Evolutionary conservation across 805 yeast species (phyloP).

Genomic region (Nakazawaea ernobii): DNA sequence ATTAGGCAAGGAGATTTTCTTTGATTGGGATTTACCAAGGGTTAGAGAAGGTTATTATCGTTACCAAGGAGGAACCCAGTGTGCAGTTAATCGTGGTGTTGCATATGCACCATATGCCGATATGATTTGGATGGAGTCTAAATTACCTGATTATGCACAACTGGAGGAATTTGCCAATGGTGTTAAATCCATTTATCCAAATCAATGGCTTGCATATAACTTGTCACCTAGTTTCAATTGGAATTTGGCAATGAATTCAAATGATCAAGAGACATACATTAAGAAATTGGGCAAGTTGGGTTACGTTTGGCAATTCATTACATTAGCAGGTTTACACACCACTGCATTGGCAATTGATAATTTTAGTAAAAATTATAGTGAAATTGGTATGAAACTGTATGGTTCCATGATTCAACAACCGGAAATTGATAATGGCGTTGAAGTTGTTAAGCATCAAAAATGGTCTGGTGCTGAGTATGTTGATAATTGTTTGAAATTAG

Average conservation of each 20-base stretch:
- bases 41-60: conserved; percentile 97
- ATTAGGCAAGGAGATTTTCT: conserved; percentile 76
- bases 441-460: conserved; percentile 95
- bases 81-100: conserved; percentile 95
- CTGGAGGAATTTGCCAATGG: conserved; percentile 95
- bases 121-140: conserved; percentile 97
- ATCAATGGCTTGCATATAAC: conserved; percentile 96
- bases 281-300: conserved; percentile 82
- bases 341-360: conserved; percentile 88
- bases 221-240: conserved; percentile 97
- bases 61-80: conserved; percentile 93
- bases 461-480: conserved; percentile 99
- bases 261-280: conserved; percentile 89
- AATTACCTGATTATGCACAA: conserved; percentile 87
- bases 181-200: conserved; percentile 72
- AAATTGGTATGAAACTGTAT: conserved; percentile 92
- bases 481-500: conserved; percentile 82
- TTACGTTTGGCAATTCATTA: conserved; percentile 96
- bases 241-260: conserved; percentile 86
- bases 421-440: conserved; percentile 86
- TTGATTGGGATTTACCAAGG: conserved; percentile 93
- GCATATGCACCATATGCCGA: conserved; percentile 94
- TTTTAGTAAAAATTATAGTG: conserved; percentile 72
- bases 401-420: conserved; percentile 82
- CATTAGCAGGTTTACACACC: conserved; percentile 94